Evolutionary conservation across 1,139 yeast species (phyloP), one percentile per base, ranked within the genome.

Genomic region (Candida sp.): DNA sequence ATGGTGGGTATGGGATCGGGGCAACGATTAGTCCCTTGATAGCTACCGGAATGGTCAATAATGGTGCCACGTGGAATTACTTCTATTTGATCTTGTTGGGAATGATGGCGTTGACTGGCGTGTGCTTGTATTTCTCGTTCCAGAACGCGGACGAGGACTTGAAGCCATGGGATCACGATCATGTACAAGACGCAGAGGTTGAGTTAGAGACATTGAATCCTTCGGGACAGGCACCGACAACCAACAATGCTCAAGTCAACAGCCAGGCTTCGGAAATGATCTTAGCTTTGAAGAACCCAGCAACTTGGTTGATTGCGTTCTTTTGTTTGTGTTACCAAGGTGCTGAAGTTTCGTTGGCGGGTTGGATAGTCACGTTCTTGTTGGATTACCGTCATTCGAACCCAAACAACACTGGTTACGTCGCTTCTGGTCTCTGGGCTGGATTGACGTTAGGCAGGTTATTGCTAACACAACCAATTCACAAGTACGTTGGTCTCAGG

Each of bases 391-490:
- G 90, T 44, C 70, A 73, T 43, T 88, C 85, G 1, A 65, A 70
- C 48, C 61, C 69, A 3, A 55, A 62, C 0, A 66, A 78, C 3
- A 77, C 79, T 50, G 90, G 91, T 22, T 86, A 85, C 60, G 86
- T 85, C 31, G 81, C 88, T 2, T 82, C 90, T 7, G 91, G 91
- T 0, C 85, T 81, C 58, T 87, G 91, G 92, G 84, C 78, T 9
- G 93, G 92, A 5, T 68, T 87, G 35, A 84, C 90, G 0, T 37
- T 84, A 3, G 91, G 91, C 1, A 65, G 92, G 48, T 67, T 86
- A 30, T 54, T 74, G 5, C 67, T 85, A 30, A 78, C 84, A 2
- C 63, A 75, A 25, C 67, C 70, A 1, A 58, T 77, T 9, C 79
- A 80, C 54, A 68, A 68, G 30, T 56, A 56, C n/a, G 48, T 78